Conservation (phyloP, 169 alveolate species). For the Eimeria falciformis region DNA sequence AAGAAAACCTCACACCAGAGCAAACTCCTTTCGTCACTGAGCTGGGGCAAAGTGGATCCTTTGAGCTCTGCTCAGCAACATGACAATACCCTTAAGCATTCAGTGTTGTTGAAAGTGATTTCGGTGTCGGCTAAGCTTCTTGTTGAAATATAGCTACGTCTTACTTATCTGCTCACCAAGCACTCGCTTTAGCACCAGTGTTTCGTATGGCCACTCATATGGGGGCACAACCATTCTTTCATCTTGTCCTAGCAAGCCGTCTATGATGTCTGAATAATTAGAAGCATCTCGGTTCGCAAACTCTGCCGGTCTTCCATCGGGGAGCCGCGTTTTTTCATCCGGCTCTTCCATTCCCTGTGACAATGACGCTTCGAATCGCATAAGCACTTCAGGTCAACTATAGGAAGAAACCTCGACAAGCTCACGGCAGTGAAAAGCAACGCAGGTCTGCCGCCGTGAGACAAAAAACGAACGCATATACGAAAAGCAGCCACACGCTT, state of each 20-base stretch:
- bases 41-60: slow-evolving; percentile 77
- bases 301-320: slow-evolving; percentile 78
- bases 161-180: slow-evolving; percentile 22
- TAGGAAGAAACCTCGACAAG: background rate
- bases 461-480: too few relatives aligned
- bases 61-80: slow-evolving; percentile 72
- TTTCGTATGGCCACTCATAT: slow-evolving; percentile 72
- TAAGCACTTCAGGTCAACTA: too few relatives aligned
- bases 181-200: slow-evolving; percentile 55
- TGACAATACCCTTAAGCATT: background rate
- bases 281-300: slow-evolving; percentile 69
- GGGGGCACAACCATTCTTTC: slow-evolving; percentile 54
- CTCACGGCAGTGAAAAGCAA: background rate
- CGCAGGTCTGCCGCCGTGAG: too few relatives aligned
- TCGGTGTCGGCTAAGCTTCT: background rate
- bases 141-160: too few relatives aligned
- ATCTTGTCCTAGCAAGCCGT: background rate
- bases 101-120: background rate
- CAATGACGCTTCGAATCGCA: background rate
- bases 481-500: too few relatives aligned
- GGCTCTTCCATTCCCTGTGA: slow-evolving; percentile 79
- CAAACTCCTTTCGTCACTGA: slow-evolving; percentile 66
- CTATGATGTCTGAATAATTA: slow-evolving; percentile 26
- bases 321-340: slow-evolving; percentile 74
- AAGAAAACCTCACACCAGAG: slow-evolving; percentile 81